A percentile compares a stretch with the other conserved stretches of the same genome.
These are phyloP conservation scores for Centaurea solstitialis DNA, from an alignment of 129 eudicot genomes.

Conservation along the genomic window DNA sequence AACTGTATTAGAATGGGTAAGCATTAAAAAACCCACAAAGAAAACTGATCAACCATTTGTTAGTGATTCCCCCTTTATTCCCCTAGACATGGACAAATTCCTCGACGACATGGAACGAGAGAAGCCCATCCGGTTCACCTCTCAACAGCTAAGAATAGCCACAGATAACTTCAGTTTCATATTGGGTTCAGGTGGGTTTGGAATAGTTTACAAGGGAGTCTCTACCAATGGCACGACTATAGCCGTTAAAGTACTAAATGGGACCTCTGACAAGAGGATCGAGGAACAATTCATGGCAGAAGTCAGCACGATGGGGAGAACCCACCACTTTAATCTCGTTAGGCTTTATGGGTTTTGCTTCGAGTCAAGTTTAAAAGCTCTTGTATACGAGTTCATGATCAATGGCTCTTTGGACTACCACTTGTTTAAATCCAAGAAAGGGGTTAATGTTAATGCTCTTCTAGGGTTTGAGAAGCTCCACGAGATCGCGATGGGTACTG, in stretches of 20 bases:
- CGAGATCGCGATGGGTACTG: slow-evolving; percentile 29
- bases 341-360: slow-evolving; percentile 39
- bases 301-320: slow-evolving; percentile 44
- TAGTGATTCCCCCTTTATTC: slow-evolving; percentile 10
- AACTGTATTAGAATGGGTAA: no score
- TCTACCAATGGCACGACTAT: slow-evolving; percentile 4
- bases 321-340: slow-evolving; percentile 35
- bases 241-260: slow-evolving; percentile 34
- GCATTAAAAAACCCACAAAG: no score
- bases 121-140: slow-evolving; percentile 33
- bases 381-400: slow-evolving; percentile 37
- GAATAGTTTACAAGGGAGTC: slow-evolving; percentile 36
- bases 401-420: slow-evolving; percentile 36
- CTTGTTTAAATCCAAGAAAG: slow-evolving; percentile 15
- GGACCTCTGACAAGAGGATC: slow-evolving; percentile 15
- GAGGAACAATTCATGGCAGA: slow-evolving; percentile 43
- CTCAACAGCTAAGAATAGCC: slow-evolving; percentile 30
- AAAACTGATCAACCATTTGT: background rate
- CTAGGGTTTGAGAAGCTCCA: slow-evolving; percentile 33
- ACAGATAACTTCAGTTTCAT: slow-evolving; percentile 15
- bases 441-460: no score
- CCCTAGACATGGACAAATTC: slow-evolving; percentile 23
- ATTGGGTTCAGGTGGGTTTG: slow-evolving; percentile 36
- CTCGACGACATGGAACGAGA: slow-evolving; percentile 28
- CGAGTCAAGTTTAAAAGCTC: slow-evolving; percentile 24